Percentiles rank a stretch among this genome's conserved stretches.
Conservation (phyloP, 1,284 basidiomycete genomes). For the Schizopora paradoxa region DNA sequence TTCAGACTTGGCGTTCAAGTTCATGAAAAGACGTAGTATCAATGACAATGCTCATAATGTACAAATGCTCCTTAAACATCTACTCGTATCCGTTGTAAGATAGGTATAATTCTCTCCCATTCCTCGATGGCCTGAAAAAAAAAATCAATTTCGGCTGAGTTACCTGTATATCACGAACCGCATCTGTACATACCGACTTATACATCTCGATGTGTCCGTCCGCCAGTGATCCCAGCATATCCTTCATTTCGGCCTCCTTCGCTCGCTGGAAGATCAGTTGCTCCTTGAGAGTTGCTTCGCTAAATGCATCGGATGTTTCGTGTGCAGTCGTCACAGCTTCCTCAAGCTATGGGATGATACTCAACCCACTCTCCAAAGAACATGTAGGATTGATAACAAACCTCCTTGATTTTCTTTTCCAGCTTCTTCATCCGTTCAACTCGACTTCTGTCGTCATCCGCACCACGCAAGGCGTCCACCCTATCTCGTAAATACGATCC, state of each 20-base stretch:
- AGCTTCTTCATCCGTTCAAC: slow-evolving; percentile 92
- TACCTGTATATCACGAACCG: slow-evolving; percentile 9
- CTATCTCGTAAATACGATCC: slow-evolving; percentile 92
- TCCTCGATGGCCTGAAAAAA: slow-evolving; percentile 75
- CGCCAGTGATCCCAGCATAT: slow-evolving; percentile 82
- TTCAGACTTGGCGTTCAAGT: too few species aligned
- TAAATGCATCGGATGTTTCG: slow-evolving; percentile 94
- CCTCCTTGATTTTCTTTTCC: slow-evolving; percentile 93
- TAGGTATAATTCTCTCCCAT: slow-evolving; percentile 86
- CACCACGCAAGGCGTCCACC: slow-evolving; percentile 86
- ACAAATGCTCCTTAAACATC: slow-evolving; percentile 50
- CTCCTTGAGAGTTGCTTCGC: slow-evolving; percentile 88
- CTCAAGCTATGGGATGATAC: slow-evolving; percentile 59
- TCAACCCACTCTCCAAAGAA: slow-evolving; percentile 4
- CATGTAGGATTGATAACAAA: slow-evolving; percentile 29
- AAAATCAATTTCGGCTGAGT: slow-evolving; percentile 15
- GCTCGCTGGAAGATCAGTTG: slow-evolving; percentile 85
- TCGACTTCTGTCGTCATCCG: slow-evolving; percentile 89
- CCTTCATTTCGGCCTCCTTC: slow-evolving; percentile 95
- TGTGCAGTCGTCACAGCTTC: slow-evolving; percentile 94
- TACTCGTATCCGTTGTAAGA: slow-evolving; percentile 83
- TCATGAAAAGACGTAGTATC: neutral
- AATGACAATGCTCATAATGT: neutral
- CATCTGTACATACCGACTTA: slow-evolving; percentile 56
- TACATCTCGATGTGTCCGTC: slow-evolving; percentile 96